A percentile compares a stretch with the other conserved stretches of the same genome.
phyloP scores from a whole-genome alignment of 345 rosid species.

The Reutealis trisperma region DNA sequence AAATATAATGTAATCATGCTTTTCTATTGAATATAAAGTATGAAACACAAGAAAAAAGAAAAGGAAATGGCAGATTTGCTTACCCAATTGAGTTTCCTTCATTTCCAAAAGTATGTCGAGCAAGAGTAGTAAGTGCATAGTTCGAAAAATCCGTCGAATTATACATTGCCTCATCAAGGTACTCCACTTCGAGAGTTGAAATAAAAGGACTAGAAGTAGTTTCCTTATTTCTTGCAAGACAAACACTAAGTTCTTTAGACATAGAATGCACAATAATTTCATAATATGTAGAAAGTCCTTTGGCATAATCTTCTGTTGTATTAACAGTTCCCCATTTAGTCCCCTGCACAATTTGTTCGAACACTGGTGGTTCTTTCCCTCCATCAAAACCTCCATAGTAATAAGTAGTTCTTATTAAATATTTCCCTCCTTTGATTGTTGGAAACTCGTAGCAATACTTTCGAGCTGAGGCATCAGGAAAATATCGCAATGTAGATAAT shows the following conservation, averaged over 20 bases:
- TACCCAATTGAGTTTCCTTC: constrained; percentile 53
- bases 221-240: constrained; percentile 65
- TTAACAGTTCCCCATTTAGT: constrained; percentile 79
- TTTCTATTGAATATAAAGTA: too few species aligned
- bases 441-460: constrained; percentile 71
- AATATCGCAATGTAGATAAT: constrained; percentile 66
- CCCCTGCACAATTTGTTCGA: constrained; percentile 77
- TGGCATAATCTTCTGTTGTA: constrained; percentile 73
- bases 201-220: constrained; percentile 74
- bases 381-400: constrained; percentile 83
- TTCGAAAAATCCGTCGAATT: constrained; percentile 55
- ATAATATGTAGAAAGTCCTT: constrained; percentile 62
- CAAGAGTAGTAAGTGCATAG: constrained; percentile 58
- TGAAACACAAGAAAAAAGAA: not conserved
- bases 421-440: constrained; percentile 57
- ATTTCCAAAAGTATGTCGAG: constrained; percentile 61
- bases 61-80: constrained; percentile 2
- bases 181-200: constrained; percentile 63
- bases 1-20: too few species aligned
- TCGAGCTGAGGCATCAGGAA: constrained; percentile 54
- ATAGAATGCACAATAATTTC: constrained; percentile 58
- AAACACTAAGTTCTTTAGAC: constrained; percentile 55
- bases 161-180: constrained; percentile 64
- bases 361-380: constrained; percentile 72
- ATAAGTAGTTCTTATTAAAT: constrained; percentile 67